phyloP scores from a whole-genome alignment of 768 basidiomycete species.

The Leccinellum luteum region DNA sequence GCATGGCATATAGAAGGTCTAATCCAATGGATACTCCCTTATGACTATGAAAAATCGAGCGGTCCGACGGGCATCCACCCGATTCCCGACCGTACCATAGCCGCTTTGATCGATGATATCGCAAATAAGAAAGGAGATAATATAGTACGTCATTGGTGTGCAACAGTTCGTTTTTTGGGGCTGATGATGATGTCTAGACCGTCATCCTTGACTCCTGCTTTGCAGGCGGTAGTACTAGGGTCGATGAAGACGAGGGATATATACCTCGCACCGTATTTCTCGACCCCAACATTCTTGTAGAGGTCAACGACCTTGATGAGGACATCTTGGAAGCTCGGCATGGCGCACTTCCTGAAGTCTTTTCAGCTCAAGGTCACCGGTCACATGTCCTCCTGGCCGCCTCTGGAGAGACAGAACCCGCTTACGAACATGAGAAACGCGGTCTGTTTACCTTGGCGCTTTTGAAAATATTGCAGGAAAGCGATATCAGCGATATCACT shows the following conservation, averaged over 20 bases:
- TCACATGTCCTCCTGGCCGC: slow-evolving; percentile 45
- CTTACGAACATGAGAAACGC: slow-evolving; percentile 20
- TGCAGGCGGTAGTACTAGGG: slow-evolving; percentile 37
- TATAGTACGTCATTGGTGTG: slow-evolving; percentile 31
- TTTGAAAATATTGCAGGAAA: slow-evolving; percentile 7
- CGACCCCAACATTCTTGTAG: background rate
- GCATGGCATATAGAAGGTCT: slow-evolving; percentile 23
- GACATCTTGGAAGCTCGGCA: slow-evolving; percentile 20
- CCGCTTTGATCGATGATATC: slow-evolving; percentile 35
- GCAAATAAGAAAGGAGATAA: slow-evolving; percentile 41
- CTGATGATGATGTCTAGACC: slow-evolving; percentile 28
- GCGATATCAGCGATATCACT: slow-evolving; percentile 14
- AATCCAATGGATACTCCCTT: slow-evolving; percentile 31
- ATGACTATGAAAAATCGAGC: slow-evolving; percentile 23
- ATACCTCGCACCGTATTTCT: slow-evolving; percentile 6
- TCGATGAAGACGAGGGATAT: background rate
- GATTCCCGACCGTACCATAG: slow-evolving; percentile 45
- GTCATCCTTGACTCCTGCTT: slow-evolving; percentile 47
- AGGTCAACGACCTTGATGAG: slow-evolving; percentile 21
- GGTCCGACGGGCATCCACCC: slow-evolving; percentile 18
- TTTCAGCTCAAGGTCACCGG: slow-evolving; percentile 25
- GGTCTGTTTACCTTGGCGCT: slow-evolving; percentile 29
- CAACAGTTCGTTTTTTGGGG: background rate
- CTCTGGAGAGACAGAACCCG: slow-evolving; percentile 35
- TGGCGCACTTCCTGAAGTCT: slow-evolving; percentile 14